phyloP scores from a whole-genome alignment of 768 basidiomycete genomes.

The Leccinum incarnatum region DNA sequence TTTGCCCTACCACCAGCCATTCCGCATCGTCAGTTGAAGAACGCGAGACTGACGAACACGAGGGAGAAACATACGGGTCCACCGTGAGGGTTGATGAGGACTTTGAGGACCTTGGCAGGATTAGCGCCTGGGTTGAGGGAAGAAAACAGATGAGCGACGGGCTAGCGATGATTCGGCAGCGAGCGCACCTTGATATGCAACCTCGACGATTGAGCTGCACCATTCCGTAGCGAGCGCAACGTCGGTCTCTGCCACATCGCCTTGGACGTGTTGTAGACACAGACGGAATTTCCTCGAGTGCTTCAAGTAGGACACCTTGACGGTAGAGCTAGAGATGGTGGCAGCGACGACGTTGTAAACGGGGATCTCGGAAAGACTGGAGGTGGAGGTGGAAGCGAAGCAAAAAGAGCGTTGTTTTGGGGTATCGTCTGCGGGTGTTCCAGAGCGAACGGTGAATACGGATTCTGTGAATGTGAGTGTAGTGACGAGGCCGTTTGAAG shows the following conservation, averaged over 20 bases:
- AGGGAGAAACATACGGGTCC: constrained; percentile 55
- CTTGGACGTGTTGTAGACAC: constrained; percentile 37
- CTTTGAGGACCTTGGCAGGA: constrained; percentile 53
- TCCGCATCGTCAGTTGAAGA: constrained; percentile 2
- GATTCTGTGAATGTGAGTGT: constrained; percentile 30
- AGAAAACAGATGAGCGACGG: constrained; percentile 2
- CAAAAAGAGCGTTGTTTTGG: constrained; percentile 8
- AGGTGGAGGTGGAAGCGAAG: constrained; percentile 3
- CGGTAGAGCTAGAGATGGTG: constrained; percentile 31
- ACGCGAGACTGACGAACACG: neutral
- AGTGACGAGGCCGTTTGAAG: constrained; percentile 7
- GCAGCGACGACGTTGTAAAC: constrained; percentile 57
- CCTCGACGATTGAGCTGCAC: constrained; percentile 50
- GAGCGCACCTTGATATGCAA: constrained; percentile 56
- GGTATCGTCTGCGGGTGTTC: constrained; percentile 9
- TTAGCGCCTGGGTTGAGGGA: constrained; percentile 41
- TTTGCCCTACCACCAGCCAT: constrained; percentile 49
- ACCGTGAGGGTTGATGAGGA: constrained; percentile 78
- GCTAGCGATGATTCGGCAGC: neutral
- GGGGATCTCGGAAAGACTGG: constrained; percentile 31
- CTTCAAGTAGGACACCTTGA: constrained; percentile 53
- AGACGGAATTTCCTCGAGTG: constrained; percentile 44
- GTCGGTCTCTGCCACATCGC: constrained; percentile 38
- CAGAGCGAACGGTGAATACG: constrained; percentile 26
- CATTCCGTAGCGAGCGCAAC: constrained; percentile 43